Percentiles rank a stretch among this genome's conserved stretches.
Evolutionary conservation across 352 stramenopile species (phyloP).

Genomic region (Pythium scleroteichum): DNA sequence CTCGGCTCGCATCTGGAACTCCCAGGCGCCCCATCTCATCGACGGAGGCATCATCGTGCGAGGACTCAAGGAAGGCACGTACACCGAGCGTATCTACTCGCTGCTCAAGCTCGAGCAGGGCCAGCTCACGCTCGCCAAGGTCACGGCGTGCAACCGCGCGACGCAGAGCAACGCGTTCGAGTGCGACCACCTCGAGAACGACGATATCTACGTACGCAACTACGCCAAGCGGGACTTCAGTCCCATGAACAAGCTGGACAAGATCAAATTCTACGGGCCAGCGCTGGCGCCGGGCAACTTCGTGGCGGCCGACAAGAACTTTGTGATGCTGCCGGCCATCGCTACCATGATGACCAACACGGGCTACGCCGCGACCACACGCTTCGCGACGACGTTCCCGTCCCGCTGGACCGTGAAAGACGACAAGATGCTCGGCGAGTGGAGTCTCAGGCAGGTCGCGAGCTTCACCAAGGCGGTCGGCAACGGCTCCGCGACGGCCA

Average conservation of each 20-base stretch:
- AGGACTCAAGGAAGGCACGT: conserved; percentile 24
- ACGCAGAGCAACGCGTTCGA: conserved; percentile 29
- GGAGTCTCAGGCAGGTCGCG: conserved; percentile 16
- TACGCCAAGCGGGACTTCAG: conserved; percentile 18
- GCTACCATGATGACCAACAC: conserved; percentile 24
- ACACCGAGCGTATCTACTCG: conserved; percentile 18
- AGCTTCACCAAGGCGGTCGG: conserved; percentile 19
- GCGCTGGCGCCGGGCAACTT: conserved; percentile 27
- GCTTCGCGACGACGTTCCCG: conserved; percentile 24
- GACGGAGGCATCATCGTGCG: conserved; percentile 7
- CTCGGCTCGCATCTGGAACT: conserved; percentile 17
- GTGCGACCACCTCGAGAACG: conserved; percentile 22
- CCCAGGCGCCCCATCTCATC: neutral
- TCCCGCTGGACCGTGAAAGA: conserved; percentile 13
- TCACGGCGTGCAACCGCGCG: conserved; percentile 13
- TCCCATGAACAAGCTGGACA: conserved; percentile 21
- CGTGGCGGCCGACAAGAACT: conserved; percentile 21
- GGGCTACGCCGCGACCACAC: conserved; percentile 21
- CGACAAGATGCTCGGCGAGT: conserved; percentile 18
- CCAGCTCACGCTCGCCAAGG: conserved; percentile 12
- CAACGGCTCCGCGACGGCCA: conserved; percentile 22
- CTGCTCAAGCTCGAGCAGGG: conserved; percentile 22
- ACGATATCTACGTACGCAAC: conserved; percentile 23
- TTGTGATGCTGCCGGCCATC: conserved; percentile 20
- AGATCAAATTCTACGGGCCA: conserved; percentile 27